Conservation (phyloP, 306 rosid genomes). For the Lotus japonicus region DNA sequence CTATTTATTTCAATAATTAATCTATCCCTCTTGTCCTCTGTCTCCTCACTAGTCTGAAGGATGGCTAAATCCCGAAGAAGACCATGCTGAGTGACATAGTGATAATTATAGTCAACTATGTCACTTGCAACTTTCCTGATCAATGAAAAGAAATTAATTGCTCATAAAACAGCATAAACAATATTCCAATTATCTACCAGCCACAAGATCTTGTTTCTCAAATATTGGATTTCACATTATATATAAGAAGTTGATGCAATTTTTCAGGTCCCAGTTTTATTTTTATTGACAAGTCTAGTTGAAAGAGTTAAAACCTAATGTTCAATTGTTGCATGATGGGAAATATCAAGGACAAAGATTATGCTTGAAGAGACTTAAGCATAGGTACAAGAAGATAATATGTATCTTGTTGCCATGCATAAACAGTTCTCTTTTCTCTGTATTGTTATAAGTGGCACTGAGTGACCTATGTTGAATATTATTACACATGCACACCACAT, state of each 20-base stretch:
- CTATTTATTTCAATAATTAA: constrained; percentile 34
- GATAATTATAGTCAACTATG: constrained; percentile 30
- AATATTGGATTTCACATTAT: neutral
- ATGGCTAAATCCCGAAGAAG: constrained; percentile 67
- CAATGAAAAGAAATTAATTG: neutral
- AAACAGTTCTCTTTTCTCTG: constrained; percentile 23
- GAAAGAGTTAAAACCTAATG: too few species aligned
- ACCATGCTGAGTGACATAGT: constrained; percentile 43
- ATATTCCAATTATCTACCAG: neutral
- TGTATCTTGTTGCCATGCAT: constrained; percentile 33
- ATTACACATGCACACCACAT: neutral
- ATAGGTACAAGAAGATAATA: neutral
- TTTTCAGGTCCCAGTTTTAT: too few species aligned
- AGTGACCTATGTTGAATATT: neutral
- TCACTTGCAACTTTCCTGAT: constrained; percentile 35
- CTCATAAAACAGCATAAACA: neutral
- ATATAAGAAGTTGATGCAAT: too few species aligned
- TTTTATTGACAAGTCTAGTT: too few species aligned
- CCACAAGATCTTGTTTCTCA: neutral
- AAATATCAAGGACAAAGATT: neutral
- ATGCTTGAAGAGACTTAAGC: neutral
- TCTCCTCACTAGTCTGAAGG: constrained; percentile 20
- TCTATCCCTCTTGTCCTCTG: constrained; percentile 33
- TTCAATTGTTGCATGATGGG: too few species aligned
- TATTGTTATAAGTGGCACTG: neutral